Evolutionary conservation across 805 yeast genomes (phyloP).

Genomic region (Cephaloascus fragrans): DNA sequence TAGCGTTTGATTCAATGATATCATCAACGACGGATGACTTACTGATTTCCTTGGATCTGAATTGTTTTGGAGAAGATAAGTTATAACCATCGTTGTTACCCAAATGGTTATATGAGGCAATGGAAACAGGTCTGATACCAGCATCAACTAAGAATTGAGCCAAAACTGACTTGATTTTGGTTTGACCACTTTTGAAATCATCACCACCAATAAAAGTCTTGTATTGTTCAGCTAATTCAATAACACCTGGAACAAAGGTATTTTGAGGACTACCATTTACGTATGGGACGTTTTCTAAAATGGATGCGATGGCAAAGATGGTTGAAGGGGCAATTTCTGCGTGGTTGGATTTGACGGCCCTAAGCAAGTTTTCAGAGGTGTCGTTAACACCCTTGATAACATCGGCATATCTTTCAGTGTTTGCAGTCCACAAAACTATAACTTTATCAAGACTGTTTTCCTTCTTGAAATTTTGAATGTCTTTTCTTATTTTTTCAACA

Average conservation of each 20-base stretch:
- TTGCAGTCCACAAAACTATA: constrained; percentile 92
- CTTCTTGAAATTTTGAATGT: constrained; percentile 69
- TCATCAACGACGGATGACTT: constrained; percentile 91
- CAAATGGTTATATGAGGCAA: constrained; percentile 92
- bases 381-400: constrained; percentile 76
- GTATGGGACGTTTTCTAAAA: constrained; percentile 80
- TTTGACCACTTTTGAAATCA: constrained; percentile 95
- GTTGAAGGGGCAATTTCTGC: constrained; percentile 86
- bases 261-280: constrained; percentile 97
- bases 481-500: constrained; percentile 77
- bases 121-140: constrained; percentile 89
- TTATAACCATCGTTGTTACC: constrained; percentile 96
- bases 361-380: constrained; percentile 69
- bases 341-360: constrained; percentile 69
- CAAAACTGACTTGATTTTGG: constrained; percentile 90
- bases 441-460: constrained; percentile 74
- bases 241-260: constrained; percentile 92
- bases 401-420: constrained; percentile 88
- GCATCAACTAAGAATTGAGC: constrained; percentile 96
- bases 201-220: constrained; percentile 87
- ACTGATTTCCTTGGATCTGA: constrained; percentile 91
- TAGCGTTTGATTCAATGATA: constrained; percentile 78
- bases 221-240: constrained; percentile 77
- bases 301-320: constrained; percentile 88
- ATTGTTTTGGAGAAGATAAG: constrained; percentile 84